Conservation (phyloP, 441 rosid genomes). For the Biscutella auriculata region DNA sequence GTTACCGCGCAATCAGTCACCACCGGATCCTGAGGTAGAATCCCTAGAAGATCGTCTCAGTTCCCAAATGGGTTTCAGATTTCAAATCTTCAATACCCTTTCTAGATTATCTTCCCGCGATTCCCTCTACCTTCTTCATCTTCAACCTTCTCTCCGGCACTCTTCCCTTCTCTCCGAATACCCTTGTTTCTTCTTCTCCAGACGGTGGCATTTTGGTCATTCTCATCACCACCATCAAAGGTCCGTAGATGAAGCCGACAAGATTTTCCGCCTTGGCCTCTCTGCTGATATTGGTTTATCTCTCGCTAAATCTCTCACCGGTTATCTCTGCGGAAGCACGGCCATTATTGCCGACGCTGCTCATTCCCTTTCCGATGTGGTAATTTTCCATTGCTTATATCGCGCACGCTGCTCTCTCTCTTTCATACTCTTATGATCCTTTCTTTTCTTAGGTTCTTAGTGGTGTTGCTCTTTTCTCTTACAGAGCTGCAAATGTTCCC, state of each 20-base stretch:
- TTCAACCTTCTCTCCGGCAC: conserved; percentile 1
- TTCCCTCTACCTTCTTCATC: background rate
- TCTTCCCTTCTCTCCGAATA: conserved; percentile 5
- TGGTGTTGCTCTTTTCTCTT: conserved; percentile 70
- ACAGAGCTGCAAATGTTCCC: conserved; percentile 79
- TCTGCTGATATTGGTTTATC: conserved; percentile 26
- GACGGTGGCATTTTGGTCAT: conserved; percentile 69
- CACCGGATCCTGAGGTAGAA: no score
- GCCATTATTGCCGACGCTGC: conserved; percentile 30
- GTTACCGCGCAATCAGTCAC: no score
- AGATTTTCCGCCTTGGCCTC: conserved; percentile 69
- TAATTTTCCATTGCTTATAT: background rate
- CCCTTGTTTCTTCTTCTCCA: conserved; percentile 30
- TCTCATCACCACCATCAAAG: conserved; percentile 28
- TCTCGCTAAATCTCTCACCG: conserved; percentile 21
- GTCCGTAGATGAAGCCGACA: conserved; percentile 41
- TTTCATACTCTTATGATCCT: no score
- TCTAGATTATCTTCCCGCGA: conserved; percentile 18
- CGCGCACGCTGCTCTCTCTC: no score
- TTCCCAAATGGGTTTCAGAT: conserved; percentile 39
- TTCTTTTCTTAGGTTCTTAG: conserved; percentile 58
- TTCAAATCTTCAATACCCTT: conserved; percentile 24
- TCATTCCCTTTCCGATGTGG: conserved; percentile 30
- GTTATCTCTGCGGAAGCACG: conserved; percentile 29
- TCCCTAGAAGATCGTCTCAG: no score